Evolutionary conservation across 148 eudicot species (phyloP).

Genomic region (Silene uniflora): DNA sequence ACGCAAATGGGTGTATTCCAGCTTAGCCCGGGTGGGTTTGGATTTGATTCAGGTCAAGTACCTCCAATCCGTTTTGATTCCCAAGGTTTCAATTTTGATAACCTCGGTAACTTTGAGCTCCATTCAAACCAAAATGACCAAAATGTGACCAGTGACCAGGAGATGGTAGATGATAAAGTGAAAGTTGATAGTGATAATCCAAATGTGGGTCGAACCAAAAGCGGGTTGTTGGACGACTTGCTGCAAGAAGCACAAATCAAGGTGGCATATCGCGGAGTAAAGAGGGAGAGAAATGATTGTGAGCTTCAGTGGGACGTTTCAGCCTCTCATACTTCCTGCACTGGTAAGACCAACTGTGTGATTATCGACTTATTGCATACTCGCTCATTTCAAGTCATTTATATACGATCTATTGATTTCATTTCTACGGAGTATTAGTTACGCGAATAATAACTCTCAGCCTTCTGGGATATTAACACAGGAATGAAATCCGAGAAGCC

Average conservation of each 20-base stretch:
- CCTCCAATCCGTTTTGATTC: not conserved
- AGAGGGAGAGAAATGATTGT: slow-evolving; percentile 26
- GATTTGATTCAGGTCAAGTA: slow-evolving; percentile 16
- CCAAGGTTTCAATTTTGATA: slow-evolving; percentile 12
- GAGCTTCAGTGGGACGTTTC: slow-evolving; percentile 35
- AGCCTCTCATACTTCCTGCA: slow-evolving; percentile 41
- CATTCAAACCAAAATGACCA: slow-evolving; percentile 67
- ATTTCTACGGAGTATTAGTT: too few relatives aligned
- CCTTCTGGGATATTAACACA: not conserved
- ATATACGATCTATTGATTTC: too few relatives aligned
- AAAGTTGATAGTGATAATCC: slow-evolving; percentile 13
- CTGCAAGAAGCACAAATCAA: slow-evolving; percentile 55
- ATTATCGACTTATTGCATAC: too few relatives aligned
- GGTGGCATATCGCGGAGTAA: slow-evolving; percentile 19
- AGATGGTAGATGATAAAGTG: slow-evolving; percentile 16
- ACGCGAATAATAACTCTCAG: not conserved
- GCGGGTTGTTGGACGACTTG: slow-evolving; percentile 74
- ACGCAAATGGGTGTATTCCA: slow-evolving; percentile 21
- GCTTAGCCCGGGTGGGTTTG: slow-evolving; percentile 8
- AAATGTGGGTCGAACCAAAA: slow-evolving; percentile 34
- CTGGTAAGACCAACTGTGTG: slow-evolving; percentile 33
- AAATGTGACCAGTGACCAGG: slow-evolving; percentile 8
- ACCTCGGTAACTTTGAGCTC: slow-evolving; percentile 41
- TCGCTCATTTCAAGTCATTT: too few relatives aligned
- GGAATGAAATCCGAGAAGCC: slow-evolving; percentile 31